Evolutionary conservation across 768 basidiomycete genomes (phyloP).

Genomic region (Psilocybe azurescens): DNA sequence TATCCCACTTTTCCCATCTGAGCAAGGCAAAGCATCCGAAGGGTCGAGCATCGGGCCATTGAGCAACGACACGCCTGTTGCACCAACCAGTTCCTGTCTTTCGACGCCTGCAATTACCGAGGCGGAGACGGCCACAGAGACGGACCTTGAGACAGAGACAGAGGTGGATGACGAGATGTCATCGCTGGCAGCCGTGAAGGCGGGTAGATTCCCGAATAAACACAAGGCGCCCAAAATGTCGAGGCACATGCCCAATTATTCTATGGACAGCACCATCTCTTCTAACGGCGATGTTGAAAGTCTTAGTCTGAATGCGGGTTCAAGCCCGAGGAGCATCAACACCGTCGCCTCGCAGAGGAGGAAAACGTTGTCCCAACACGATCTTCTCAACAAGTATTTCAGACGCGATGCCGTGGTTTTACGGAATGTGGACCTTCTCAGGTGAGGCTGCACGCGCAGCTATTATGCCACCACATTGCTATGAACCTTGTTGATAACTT

Average conservation of each 20-base stretch:
- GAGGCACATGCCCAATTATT: constrained; percentile 37
- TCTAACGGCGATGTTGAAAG: constrained; percentile 26
- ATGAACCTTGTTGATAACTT: constrained; percentile 23
- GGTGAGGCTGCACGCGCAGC: constrained; percentile 52
- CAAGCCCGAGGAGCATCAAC: constrained; percentile 16
- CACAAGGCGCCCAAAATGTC: constrained; percentile 24
- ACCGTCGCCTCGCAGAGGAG: constrained; percentile 25
- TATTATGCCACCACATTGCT: background rate
- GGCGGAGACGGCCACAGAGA: constrained; percentile 76
- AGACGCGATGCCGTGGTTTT: constrained; percentile 84
- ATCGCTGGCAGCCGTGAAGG: constrained; percentile 7
- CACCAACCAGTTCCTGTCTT: constrained; percentile 32
- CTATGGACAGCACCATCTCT: constrained; percentile 39
- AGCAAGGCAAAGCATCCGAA: constrained; percentile 15
- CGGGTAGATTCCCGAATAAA: constrained; percentile 19
- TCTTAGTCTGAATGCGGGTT: background rate
- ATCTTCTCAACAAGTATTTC: constrained; percentile 90
- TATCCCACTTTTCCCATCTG: constrained; percentile 55
- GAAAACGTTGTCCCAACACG: constrained; percentile 74
- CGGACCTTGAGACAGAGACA: constrained; percentile 69
- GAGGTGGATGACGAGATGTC: constrained; percentile 52
- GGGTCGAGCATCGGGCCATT: constrained; percentile 19
- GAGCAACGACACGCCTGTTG: constrained; percentile 19
- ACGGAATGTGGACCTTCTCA: constrained; percentile 81
- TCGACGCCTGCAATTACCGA: constrained; percentile 73